Evolutionary conservation across 805 yeast species (phyloP).

Genomic region (Schwanniomyces yamadae): DNA sequence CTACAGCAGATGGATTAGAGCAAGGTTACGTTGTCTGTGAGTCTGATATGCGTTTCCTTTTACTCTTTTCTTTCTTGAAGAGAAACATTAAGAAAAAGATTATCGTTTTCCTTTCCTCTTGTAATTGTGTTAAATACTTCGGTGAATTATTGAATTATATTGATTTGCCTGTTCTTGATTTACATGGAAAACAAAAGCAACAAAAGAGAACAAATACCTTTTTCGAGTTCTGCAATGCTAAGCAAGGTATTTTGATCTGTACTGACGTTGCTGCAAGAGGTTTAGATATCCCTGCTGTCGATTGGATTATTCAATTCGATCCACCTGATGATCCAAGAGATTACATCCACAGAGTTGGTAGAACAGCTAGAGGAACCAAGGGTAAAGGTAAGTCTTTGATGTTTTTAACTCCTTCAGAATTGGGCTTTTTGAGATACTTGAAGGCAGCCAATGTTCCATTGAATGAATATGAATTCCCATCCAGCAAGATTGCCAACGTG

Average conservation of each 20-base stretch:
- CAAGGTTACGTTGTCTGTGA: slow-evolving; percentile 99
- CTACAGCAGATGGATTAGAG: slow-evolving; percentile 96
- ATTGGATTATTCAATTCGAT: slow-evolving; percentile 98
- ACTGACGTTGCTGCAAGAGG: slow-evolving; percentile 99
- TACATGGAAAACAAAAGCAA: slow-evolving; percentile 98
- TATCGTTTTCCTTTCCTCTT: slow-evolving; percentile 92
- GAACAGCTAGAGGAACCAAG: slow-evolving; percentile 91
- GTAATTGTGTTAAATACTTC: slow-evolving; percentile 95
- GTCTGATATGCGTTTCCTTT: slow-evolving; percentile 86
- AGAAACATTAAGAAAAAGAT: slow-evolving; percentile 88
- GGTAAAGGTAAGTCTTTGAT: slow-evolving; percentile 93
- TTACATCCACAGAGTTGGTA: slow-evolving; percentile 97
- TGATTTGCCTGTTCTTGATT: slow-evolving; percentile 92
- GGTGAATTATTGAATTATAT: slow-evolving; percentile 94
- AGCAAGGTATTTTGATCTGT: slow-evolving; percentile 87
- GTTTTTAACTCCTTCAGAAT: slow-evolving; percentile 92
- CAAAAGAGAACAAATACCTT: slow-evolving; percentile 98
- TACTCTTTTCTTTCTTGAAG: slow-evolving; percentile 89
- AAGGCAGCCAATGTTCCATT: slow-evolving; percentile 97
- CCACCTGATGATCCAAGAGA: slow-evolving; percentile 99
- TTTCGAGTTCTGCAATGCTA: slow-evolving; percentile 97
- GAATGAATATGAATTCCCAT: slow-evolving; percentile 95
- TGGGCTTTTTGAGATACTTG: slow-evolving; percentile 90
- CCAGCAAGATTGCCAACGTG: slow-evolving; percentile 91
- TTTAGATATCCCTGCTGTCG: slow-evolving; percentile 96